These are phyloP conservation scores for Parascedosporium putredinis DNA, from an alignment of 2,329 filamentous ascomycete genomes.

Conservation along the genomic window DNA sequence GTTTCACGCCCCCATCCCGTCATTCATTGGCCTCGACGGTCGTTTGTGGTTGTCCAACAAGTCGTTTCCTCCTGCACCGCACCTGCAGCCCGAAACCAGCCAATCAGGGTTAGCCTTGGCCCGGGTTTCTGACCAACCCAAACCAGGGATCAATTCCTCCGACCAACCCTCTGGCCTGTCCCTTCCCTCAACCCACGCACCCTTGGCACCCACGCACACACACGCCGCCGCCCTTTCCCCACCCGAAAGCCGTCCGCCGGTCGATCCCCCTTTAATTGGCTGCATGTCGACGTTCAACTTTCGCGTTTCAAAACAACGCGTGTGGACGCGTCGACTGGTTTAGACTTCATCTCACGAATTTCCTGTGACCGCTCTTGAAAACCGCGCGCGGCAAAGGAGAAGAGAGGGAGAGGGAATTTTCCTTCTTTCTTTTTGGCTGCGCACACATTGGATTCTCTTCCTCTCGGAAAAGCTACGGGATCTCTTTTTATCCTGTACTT, in stretches of 20 bases:
- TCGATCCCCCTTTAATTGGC: slow-evolving; percentile 4
- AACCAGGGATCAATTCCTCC: neutral
- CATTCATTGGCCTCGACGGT: no score
- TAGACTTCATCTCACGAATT: slow-evolving; percentile 7
- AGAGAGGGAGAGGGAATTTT: neutral
- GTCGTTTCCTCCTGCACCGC: no score
- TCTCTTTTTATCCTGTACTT: no score
- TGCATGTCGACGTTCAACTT: neutral
- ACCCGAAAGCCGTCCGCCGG: no score
- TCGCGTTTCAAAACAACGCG: slow-evolving; percentile 10
- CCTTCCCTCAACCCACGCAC: no score
- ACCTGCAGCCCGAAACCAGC: no score
- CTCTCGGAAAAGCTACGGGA: no score
- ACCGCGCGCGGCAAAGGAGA: neutral
- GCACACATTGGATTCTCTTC: neutral
- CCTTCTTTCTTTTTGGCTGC: neutral
- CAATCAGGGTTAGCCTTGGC: neutral
- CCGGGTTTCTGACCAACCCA: neutral
- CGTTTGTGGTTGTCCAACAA: no score
- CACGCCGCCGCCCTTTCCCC: no score
- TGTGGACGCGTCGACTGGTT: slow-evolving; percentile 8
- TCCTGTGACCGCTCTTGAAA: neutral
- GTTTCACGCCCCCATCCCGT: no score
- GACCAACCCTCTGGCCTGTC: neutral
- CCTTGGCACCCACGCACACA: no score